Conservation (phyloP, 1,284 basidiomycete genomes). For the Moesziomyces globuligerus region DNA sequence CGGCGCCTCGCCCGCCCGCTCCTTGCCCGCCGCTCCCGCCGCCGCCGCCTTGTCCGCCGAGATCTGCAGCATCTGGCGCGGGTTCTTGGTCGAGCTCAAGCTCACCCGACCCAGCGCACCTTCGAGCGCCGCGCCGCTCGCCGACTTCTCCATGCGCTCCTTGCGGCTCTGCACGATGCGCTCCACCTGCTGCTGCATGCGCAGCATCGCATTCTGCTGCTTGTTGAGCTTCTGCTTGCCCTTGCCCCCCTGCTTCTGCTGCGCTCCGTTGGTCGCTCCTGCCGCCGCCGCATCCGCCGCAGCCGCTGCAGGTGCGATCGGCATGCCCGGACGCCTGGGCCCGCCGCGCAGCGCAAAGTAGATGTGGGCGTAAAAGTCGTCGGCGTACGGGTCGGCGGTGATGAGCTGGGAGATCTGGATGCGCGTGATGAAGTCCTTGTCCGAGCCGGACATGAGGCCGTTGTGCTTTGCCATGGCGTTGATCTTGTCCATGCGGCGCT, state of each 20-base stretch:
- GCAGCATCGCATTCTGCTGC: slow-evolving; percentile 90
- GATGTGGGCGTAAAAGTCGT: slow-evolving; percentile 98
- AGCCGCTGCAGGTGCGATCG: slow-evolving; percentile 20
- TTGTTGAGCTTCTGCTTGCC: slow-evolving; percentile 56
- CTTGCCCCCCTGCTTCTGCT: slow-evolving; percentile 39
- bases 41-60: slow-evolving; percentile 68
- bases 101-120: slow-evolving; percentile 95
- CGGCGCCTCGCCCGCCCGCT: slow-evolving; percentile 21
- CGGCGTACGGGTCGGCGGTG: slow-evolving; percentile 84
- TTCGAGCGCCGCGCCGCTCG: slow-evolving; percentile 73
- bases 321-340: slow-evolving; percentile 31
- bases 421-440: slow-evolving; percentile 99
- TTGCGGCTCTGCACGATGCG: slow-evolving; percentile 92
- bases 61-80: slow-evolving; percentile 91
- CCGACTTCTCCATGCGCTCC: slow-evolving; percentile 70
- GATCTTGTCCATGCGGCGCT: slow-evolving; percentile 60
- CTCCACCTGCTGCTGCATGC: slow-evolving; percentile 97
- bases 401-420: slow-evolving; percentile 98
- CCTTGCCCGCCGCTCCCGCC: slow-evolving; percentile 33
- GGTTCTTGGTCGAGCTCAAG: slow-evolving; percentile 88
- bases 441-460: slow-evolving; percentile 96
- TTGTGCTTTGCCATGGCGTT: slow-evolving; percentile 86
- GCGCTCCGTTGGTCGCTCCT: background rate
- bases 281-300: background rate
- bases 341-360: slow-evolving; percentile 84